Evolutionary conservation across 805 yeast genomes (phyloP), one percentile per base, ranked within the genome.

Genomic region (Candida qinlingensis): DNA sequence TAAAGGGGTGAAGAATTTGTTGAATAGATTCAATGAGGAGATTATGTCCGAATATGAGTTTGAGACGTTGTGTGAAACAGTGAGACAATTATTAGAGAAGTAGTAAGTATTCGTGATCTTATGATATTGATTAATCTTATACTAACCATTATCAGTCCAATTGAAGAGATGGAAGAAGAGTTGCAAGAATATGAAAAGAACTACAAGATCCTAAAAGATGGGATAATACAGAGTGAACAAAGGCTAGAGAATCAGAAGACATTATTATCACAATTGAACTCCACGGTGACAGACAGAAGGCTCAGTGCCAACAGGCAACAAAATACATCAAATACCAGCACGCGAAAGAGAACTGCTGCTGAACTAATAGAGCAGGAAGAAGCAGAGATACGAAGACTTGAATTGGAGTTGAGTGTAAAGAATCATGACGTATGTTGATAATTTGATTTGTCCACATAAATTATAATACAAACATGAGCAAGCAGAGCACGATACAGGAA

Each of bases 311-410:
- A 49, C 28, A 52, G 49, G 27, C 57, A 62, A 46, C 45, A 55
- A 41, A 54, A 28, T 31, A 27, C n/a, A 28, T 4, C 54, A 44
- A 42, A 46, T 41, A 59, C 52, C 25, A 34, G 12, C 34, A 7
- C 39, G 5, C 12, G 26, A 25, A 63, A 61, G 38, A 43, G 64
- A 13, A 67, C 68, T 39, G 66, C 71, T 7, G 69, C 68, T 27
- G 75, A 70, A 37, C 52, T 73, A 45, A 75, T 80, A 2, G 62
- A 54, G 5, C 61, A 61, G 36, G 83, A 77, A 51, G 78, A 74
- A 53, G 64, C 59, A 19, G 80, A 76, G 54, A 72, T 81, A 7
- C 61, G 53, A 41, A 60, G 59, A 25, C 60, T 81, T 36, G 78
- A 79, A 49, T 54, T 51, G 19, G 66, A 72, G 45, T 53, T 77